These are phyloP conservation scores for Candida verbasci DNA, from an alignment of 805 yeast genomes.

Conservation along the genomic window DNA sequence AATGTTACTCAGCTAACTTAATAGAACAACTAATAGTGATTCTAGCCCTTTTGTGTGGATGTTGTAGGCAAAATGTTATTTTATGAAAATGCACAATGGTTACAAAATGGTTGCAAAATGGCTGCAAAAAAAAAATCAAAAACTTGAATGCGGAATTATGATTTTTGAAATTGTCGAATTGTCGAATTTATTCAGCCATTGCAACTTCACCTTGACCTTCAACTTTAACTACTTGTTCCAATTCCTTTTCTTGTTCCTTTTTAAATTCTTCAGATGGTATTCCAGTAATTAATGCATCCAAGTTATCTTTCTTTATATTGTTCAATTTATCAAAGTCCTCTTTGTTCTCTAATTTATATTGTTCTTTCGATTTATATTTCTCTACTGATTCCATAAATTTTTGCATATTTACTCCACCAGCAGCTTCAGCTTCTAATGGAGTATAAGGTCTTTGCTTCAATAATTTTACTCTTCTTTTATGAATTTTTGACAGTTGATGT, in stretches of 20 bases:
- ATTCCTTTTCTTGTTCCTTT: conserved; percentile 8
- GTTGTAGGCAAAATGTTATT: no score
- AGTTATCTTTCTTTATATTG: conserved; percentile 33
- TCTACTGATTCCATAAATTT: conserved; percentile 64
- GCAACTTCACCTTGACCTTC: conserved; percentile 13
- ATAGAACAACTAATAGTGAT: no score
- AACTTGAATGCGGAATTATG: no score
- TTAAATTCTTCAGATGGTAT: conserved; percentile 19
- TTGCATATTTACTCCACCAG: conserved; percentile 71
- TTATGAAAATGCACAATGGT: no score
- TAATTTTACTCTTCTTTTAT: conserved; percentile 79
- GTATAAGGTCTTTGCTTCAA: conserved; percentile 80
- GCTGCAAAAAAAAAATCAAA: no score
- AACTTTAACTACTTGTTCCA: conserved; percentile 5
- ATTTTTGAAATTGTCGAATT: no score
- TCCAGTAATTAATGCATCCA: conserved; percentile 35
- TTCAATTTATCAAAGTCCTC: conserved; percentile 34
- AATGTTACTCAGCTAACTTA: no score
- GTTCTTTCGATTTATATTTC: conserved; percentile 46
- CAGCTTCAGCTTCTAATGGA: conserved; percentile 85
- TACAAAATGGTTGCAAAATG: no score
- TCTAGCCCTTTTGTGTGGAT: no score
- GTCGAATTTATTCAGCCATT: conserved; percentile 17
- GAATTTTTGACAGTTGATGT: conserved; percentile 74
- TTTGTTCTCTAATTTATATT: conserved; percentile 37